A percentile compares a stretch with the other conserved stretches of the same genome.
Conservation (phyloP, 352 stramenopile genomes). For the Phytophthora foliorum region DNA sequence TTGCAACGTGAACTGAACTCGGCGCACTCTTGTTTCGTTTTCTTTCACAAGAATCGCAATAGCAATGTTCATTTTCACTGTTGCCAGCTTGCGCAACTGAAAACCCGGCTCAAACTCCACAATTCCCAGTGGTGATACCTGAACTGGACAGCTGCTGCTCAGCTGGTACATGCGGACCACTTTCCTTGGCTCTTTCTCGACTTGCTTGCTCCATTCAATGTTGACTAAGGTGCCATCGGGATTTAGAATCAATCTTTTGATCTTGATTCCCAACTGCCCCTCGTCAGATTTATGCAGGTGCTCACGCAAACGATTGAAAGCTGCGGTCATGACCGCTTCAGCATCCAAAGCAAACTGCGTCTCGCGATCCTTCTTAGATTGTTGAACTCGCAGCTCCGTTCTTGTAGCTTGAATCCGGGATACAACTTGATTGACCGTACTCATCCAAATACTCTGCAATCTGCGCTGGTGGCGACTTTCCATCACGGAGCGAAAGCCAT, state of each 20-base stretch:
- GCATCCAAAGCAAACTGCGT: background rate
- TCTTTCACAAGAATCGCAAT: slow-evolving; percentile 29
- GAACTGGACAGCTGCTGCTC: background rate
- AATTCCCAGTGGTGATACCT: slow-evolving; percentile 15
- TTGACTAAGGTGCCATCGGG: slow-evolving; percentile 7
- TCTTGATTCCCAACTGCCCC: background rate
- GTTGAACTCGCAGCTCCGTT: background rate
- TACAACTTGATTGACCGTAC: slow-evolving; percentile 4
- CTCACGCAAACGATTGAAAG: slow-evolving; percentile 14
- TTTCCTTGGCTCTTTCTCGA: slow-evolving; percentile 28
- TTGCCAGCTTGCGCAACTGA: slow-evolving; percentile 15
- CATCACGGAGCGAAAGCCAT: slow-evolving; percentile 10
- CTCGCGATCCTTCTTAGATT: slow-evolving; percentile 3
- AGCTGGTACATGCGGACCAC: slow-evolving; percentile 22
- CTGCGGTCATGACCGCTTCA: background rate
- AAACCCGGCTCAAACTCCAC: slow-evolving; percentile 24
- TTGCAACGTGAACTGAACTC: slow-evolving; percentile 14
- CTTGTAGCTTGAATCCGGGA: background rate
- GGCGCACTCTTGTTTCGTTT: slow-evolving; percentile 18
- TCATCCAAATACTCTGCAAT: slow-evolving; percentile 9
- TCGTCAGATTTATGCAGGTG: background rate
- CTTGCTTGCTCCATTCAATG: slow-evolving; percentile 24
- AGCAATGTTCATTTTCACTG: slow-evolving; percentile 16
- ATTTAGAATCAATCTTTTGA: background rate
- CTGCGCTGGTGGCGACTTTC: background rate